Base-by-base conservation (phyloP, 2,329 filamentous ascomycete genomes). In the Cadophora malorum region DNA sequence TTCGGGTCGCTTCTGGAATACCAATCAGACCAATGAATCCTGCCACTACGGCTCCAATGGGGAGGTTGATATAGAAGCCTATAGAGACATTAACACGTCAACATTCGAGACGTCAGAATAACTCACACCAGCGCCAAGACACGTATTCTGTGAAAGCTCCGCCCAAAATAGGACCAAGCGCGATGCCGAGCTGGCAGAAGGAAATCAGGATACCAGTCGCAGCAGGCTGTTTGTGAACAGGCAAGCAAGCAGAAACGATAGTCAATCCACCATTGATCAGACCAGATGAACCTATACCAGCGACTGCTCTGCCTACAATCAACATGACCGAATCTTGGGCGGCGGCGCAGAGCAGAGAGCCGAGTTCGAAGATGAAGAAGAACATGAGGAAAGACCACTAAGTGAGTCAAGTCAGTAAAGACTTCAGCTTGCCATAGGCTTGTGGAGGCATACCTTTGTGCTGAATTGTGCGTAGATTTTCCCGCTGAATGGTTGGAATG, bases 331-430 rank as follows among this genome's bases (percentile, higher is more conserved):
- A 85, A 16, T 79, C 83, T 0, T 74, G 78, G 0, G 86, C 82
- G 65, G 81, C 70, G 65, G 78, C 86, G 66, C 86, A 88, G 23
- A 89, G 76, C 3, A 85, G 72, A 0, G 83, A 86, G 2, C 87
- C 87, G 0, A 87, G 33, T 72, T 88, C 85, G 69, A 89, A 89
- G 38, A 87, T 65, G 35, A 77, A 70, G 41, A 89, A 78, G 53
- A 72, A 72, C 9, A 58, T 50, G 10, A 74, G 64, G 23, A 64
- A 72, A 14, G 66, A 63, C 31, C 31, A 69, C 67, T 72, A 35
- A 28, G 19, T 21, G 12, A 25, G 5, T 4, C 4, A 35, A 45
- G 23, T 60, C 28, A 60, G 38, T 14, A n/a, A 16, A 45, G 16
- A 45, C 6, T 45, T 45, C 12, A 19, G 41, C 12, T 16, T 45